phyloP scores from a whole-genome alignment of 108 stramenopile genomes.

The Asterionellopsis glacialis region DNA sequence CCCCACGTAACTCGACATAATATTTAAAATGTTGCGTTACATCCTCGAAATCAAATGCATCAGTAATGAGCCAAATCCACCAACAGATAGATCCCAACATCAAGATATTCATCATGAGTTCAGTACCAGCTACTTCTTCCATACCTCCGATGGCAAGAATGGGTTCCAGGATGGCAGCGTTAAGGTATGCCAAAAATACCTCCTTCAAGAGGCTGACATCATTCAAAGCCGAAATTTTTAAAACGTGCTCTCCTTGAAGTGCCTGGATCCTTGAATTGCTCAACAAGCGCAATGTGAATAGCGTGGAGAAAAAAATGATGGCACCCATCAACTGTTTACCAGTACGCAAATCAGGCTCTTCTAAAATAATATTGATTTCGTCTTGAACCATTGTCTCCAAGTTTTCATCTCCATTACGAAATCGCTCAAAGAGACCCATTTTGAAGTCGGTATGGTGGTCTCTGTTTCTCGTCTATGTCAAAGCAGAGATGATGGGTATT shows the following conservation, averaged over 20 bases:
- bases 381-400: too few species aligned
- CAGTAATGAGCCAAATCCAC: slow-evolving; percentile 20
- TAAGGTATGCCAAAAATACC: slow-evolving; percentile 19
- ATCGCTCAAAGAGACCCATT: too few species aligned
- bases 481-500: too few species aligned
- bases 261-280: neutral
- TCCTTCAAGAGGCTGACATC: slow-evolving; percentile 12
- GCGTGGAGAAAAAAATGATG: neutral
- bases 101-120: slow-evolving; percentile 9
- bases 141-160: slow-evolving; percentile 14
- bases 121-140: slow-evolving; percentile 7
- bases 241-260: slow-evolving; percentile 3
- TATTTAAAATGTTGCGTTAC: slow-evolving; percentile 11
- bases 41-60: slow-evolving; percentile 18
- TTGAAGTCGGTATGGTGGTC: too few species aligned
- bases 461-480: too few species aligned
- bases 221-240: slow-evolving; percentile 9
- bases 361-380: too few species aligned
- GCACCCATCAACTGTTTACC: neutral
- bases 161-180: slow-evolving; percentile 17
- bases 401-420: too few species aligned
- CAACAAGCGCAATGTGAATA: neutral
- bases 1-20: slow-evolving; percentile 11
- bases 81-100: slow-evolving; percentile 10
- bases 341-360: too few species aligned